phyloP scores from a whole-genome alignment of 352 stramenopile genomes.

The Globisporangium canariense region DNA sequence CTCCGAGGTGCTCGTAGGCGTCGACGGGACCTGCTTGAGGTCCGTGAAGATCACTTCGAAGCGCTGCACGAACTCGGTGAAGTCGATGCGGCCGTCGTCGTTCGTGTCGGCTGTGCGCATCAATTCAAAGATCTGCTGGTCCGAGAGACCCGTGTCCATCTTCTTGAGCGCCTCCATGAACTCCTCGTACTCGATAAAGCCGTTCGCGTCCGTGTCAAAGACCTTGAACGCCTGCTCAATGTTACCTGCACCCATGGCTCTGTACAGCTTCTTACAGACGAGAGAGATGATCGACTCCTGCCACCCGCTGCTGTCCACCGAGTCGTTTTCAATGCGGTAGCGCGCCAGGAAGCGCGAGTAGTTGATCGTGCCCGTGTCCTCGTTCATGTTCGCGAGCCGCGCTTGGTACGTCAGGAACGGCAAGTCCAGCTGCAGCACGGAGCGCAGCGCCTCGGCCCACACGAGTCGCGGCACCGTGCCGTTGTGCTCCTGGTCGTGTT shows the following conservation, averaged over 20 bases:
- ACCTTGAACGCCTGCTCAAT: conserved; percentile 89
- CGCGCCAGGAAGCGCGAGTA: conserved; percentile 93
- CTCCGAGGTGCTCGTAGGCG: conserved; percentile 18
- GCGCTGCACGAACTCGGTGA: conserved; percentile 87
- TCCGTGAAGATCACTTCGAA: conserved; percentile 92
- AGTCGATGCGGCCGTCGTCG: conserved; percentile 90
- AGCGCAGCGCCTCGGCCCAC: conserved; percentile 89
- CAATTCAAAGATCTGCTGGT: conserved; percentile 91
- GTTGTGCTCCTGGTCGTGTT: conserved; percentile 89
- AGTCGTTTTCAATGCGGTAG: conserved; percentile 90
- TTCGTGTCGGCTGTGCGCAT: conserved; percentile 93
- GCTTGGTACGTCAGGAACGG: conserved; percentile 89
- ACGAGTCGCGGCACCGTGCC: conserved; percentile 82
- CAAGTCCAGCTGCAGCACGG: conserved; percentile 89
- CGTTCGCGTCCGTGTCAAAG: conserved; percentile 89
- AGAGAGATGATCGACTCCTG: conserved; percentile 88
- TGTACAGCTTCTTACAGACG: conserved; percentile 92
- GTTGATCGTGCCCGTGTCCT: conserved; percentile 83
- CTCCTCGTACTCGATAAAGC: conserved; percentile 93
- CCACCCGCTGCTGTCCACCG: conserved; percentile 84
- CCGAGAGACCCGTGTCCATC: conserved; percentile 90
- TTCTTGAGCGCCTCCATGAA: conserved; percentile 89
- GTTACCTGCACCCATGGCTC: conserved; percentile 87
- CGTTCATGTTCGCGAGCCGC: conserved; percentile 83
- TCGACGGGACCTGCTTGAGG: conserved; percentile 34